Evolutionary conservation across 306 rosid genomes (phyloP), one percentile per base, ranked within the genome.

Genomic region (Coriaria nepalensis): DNA sequence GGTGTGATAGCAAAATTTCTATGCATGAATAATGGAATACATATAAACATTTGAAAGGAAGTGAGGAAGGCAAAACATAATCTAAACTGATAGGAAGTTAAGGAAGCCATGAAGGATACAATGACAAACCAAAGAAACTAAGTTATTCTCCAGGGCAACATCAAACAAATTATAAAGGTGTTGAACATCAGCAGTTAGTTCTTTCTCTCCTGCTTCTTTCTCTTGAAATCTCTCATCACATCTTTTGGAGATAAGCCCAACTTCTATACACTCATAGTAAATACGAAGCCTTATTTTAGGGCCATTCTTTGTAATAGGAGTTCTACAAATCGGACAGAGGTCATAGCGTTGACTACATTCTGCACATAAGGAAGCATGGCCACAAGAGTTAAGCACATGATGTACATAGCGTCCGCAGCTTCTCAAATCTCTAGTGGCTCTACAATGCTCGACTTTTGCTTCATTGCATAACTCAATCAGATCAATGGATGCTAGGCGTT

Each of bases 361-460:
- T 53, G 77, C 93, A 53, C 99, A 92, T 61, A 92, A 74, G 10
- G 99, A 75, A 35, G 99, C 96, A 57, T 92, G 99, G 33, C 95
- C 87, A 54, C 99, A 92, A 9, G 94, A 78, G 61, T 40, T 77
- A 76, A 86, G 61, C 49, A 77, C 76, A 50, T 76, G 77, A 45
- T 62, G 85, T 13, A 92, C 99, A 53, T 55, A 61, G 40, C 94
- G 93, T 29, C 94, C 96, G 65, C 99, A 92, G 60, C 96, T 92
- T 67, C 99, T 80, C 77, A 92, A 73, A 73, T 92, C 99, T 66
- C 99, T 74, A 11, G 96, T 86, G 39, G 99, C 99, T 33, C 99
- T 85, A 68, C 99, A 92, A 38, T 60, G 72, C 71, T 92, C 99
- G 49, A 92, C 78, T 75, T 80, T 92, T 40, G 99, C 92, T 69